Percentiles rank a stretch among this genome's conserved stretches.
These are phyloP conservation scores for Aspergillus sp. DNA, from an alignment of 2,329 filamentous ascomycete genomes.

Conservation along the genomic window DNA sequence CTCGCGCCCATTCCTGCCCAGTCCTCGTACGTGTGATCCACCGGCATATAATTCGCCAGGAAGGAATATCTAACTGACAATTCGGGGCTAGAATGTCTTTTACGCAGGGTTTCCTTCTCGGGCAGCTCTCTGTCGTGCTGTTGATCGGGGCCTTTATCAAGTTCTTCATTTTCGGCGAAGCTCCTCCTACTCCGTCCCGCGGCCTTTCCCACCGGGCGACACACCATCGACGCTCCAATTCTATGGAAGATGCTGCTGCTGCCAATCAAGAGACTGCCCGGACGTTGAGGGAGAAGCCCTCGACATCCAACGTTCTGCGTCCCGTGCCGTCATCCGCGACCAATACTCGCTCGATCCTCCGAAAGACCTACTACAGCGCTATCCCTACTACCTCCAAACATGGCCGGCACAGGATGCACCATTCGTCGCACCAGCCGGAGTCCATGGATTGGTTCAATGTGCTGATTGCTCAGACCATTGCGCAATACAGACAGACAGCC, in stretches of 20 bases:
- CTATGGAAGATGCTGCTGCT: constrained; percentile 42
- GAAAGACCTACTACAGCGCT: constrained; percentile 90
- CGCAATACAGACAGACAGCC: constrained; percentile 86
- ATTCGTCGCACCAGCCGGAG: constrained; percentile 85
- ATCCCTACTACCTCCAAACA: constrained; percentile 36
- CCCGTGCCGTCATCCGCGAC: constrained; percentile 72
- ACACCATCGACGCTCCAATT: constrained; percentile 66
- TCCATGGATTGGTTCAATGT: constrained; percentile 99
- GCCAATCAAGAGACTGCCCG: constrained; percentile 37
- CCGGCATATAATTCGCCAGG: too few relatives aligned
- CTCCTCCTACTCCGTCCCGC: constrained; percentile 72
- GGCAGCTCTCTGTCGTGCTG: constrained; percentile 84
- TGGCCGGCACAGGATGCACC: constrained; percentile 35
- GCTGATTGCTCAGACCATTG: constrained; percentile 89
- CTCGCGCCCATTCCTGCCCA: constrained; percentile 24
- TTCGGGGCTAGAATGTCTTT: constrained; percentile 62
- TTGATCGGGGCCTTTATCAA: constrained; percentile 94
- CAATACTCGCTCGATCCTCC: constrained; percentile 69
- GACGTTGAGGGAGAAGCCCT: constrained; percentile 38
- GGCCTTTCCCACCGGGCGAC: constrained; percentile 68
- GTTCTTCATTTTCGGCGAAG: constrained; percentile 98
- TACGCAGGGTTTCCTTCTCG: constrained; percentile 85
- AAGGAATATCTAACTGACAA: constrained; percentile 9
- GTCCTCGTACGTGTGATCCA: constrained; percentile 32
- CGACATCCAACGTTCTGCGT: constrained; percentile 61